Evolutionary conservation across 148 eudicot genomes (phyloP).

Genomic region (Fagopyrum tataricum): DNA sequence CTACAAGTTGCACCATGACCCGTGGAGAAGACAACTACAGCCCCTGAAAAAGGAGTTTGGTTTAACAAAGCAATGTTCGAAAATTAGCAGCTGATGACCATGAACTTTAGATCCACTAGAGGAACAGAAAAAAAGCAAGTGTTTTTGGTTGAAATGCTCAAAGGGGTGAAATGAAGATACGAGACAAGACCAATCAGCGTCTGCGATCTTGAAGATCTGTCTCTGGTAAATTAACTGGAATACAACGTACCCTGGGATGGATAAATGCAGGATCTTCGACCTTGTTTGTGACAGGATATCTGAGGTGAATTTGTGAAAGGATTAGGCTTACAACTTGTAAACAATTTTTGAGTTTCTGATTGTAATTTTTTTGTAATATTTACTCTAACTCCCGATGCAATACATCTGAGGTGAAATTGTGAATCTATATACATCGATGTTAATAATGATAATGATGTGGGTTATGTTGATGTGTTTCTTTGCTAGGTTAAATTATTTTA

Average conservation of each 20-base stretch:
- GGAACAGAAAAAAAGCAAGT: not conserved
- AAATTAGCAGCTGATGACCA: constrained; percentile 15
- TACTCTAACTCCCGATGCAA: no score
- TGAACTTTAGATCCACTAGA: not conserved
- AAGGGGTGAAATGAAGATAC: not conserved
- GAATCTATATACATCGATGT: no score
- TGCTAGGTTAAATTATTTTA: no score
- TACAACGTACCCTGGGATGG: not conserved
- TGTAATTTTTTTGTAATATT: no score
- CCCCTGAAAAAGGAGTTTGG: constrained; percentile 35
- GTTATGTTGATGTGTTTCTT: no score
- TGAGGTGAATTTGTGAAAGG: not conserved
- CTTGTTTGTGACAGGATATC: not conserved
- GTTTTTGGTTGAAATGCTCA: not conserved
- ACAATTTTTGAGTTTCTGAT: not conserved
- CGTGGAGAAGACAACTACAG: constrained; percentile 51
- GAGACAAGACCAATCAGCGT: no score
- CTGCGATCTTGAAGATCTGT: not conserved
- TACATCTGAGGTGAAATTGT: no score
- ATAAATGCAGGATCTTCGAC: not conserved
- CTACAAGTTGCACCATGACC: constrained; percentile 75
- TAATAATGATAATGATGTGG: no score
- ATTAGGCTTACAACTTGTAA: not conserved
- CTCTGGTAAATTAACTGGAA: not conserved
- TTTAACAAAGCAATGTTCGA: constrained; percentile 47